Evolutionary conservation across 2,329 filamentous ascomycete genomes (phyloP).

Genomic region (Elsinoe fawcettii): DNA sequence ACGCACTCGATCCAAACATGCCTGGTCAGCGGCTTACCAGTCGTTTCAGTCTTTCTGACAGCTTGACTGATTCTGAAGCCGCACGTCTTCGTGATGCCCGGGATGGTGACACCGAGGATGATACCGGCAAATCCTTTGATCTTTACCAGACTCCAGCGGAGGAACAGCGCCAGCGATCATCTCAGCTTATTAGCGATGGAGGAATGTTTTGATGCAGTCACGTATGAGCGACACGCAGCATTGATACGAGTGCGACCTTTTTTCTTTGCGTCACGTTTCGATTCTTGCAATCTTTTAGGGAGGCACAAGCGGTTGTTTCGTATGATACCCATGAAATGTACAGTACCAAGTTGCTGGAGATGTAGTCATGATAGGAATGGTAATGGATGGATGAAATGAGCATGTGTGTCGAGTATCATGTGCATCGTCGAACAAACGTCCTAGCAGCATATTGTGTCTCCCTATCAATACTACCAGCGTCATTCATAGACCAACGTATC

Average conservation of each 20-base stretch:
- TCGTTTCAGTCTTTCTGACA: conserved; percentile 14
- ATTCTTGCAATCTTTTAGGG: conserved; percentile 15
- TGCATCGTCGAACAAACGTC: no score
- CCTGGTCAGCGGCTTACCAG: conserved; percentile 10
- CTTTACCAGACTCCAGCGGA: conserved; percentile 11
- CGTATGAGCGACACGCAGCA: background rate
- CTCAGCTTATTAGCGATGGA: background rate
- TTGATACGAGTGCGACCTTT: background rate
- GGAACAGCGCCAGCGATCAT: conserved; percentile 4
- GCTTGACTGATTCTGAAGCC: conserved; percentile 14
- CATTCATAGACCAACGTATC: background rate
- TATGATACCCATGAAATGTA: conserved; percentile 14
- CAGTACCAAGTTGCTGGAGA: background rate
- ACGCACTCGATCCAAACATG: conserved; percentile 18
- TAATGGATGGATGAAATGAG: conserved; percentile 4
- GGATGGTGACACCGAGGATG: conserved; percentile 4
- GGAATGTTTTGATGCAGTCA: conserved; percentile 13
- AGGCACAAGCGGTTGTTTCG: conserved; percentile 12
- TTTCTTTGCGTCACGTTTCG: conserved; percentile 3
- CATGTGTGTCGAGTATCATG: background rate
- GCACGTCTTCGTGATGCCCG: conserved; percentile 8
- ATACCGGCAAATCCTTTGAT: conserved; percentile 11
- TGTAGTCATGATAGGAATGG: conserved; percentile 9
- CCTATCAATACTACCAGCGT: no score
- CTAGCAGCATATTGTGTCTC: no score